Conservation (phyloP, 169 alveolate genomes). For the Plasmodium fragile region DNA sequence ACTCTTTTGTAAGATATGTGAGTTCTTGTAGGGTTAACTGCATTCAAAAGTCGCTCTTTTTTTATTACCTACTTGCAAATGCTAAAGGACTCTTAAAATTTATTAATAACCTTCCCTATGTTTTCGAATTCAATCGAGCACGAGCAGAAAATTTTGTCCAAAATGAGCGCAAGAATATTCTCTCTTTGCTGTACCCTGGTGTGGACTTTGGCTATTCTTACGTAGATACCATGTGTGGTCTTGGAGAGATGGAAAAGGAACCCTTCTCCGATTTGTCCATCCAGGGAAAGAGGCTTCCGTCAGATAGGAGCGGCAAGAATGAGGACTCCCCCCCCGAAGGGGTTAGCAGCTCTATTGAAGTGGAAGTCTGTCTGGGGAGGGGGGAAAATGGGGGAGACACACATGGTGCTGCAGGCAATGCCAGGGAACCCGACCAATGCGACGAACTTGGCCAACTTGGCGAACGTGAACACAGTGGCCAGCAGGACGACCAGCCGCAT, state of each 20-base stretch:
- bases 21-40: background rate
- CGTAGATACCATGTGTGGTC: slow-evolving; percentile 16
- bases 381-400: background rate
- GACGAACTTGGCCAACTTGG: background rate
- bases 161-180: slow-evolving; percentile 1
- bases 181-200: slow-evolving; percentile 65
- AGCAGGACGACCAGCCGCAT: background rate
- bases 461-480: no score
- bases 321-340: background rate
- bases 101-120: slow-evolving; percentile 60
- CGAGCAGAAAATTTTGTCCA: slow-evolving; percentile 16
- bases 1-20: background rate
- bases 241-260: background rate
- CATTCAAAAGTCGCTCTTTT: slow-evolving; percentile 11
- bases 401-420: background rate
- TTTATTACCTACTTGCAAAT: slow-evolving; percentile 24
- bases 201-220: slow-evolving; percentile 64
- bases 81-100: slow-evolving; percentile 10
- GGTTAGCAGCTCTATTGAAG: background rate
- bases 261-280: background rate
- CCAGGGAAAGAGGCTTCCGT: background rate
- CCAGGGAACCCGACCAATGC: background rate
- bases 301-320: background rate
- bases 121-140: slow-evolving; percentile 21
- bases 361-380: background rate